Conservation (phyloP, 176 grass and related monocot species). For the Ensete glaucum region DNA sequence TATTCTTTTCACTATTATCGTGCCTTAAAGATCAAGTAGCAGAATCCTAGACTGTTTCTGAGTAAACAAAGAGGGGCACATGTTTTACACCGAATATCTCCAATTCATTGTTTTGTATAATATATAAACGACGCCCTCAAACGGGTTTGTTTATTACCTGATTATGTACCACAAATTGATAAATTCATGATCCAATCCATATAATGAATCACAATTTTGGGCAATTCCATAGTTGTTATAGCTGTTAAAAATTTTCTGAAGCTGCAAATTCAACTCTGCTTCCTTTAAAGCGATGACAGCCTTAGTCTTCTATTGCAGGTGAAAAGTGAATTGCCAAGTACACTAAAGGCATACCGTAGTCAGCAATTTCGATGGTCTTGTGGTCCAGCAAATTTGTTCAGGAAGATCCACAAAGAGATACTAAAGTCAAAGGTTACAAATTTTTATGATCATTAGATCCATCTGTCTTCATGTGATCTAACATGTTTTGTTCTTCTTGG, state of each 20-base stretch:
- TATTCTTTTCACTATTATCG: too few species aligned
- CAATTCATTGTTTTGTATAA: too few species aligned
- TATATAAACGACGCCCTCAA: too few species aligned
- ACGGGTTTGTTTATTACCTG: too few species aligned
- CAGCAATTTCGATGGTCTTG: slow-evolving; percentile 17
- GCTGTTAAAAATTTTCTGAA: not conserved
- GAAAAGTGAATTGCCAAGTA: slow-evolving; percentile 17
- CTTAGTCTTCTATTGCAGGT: slow-evolving; percentile 1
- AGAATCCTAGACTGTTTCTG: too few species aligned
- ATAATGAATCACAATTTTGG: too few species aligned
- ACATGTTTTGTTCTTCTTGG: slow-evolving; percentile 5
- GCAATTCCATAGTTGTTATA: too few species aligned
- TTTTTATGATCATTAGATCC: not conserved
- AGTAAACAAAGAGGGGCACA: too few species aligned
- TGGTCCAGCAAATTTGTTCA: slow-evolving; percentile 12
- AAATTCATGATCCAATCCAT: too few species aligned
- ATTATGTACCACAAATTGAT: too few species aligned
- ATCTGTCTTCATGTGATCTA: not conserved
- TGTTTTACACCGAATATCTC: too few species aligned
- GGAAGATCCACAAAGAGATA: slow-evolving; percentile 3
- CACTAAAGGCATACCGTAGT: slow-evolving; percentile 4
- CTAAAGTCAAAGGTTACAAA: not conserved
- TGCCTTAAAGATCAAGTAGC: too few species aligned
- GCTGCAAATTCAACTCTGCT: not conserved
- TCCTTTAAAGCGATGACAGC: not conserved